Conservation (phyloP, 305 asterid species). For the Fraxinus platypoda region DNA sequence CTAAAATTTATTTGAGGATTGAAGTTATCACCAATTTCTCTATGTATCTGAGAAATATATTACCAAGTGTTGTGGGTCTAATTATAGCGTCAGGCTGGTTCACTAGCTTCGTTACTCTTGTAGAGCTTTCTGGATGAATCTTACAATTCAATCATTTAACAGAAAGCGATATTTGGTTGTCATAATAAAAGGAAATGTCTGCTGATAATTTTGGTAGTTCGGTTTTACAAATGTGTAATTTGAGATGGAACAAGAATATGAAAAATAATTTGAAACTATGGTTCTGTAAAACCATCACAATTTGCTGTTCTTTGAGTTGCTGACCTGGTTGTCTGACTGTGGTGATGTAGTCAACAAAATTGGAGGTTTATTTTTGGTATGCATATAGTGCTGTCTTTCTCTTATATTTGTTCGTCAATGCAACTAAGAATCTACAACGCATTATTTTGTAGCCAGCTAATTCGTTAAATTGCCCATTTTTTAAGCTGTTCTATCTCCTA, state of each 20-base stretch:
- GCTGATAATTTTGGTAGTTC: constrained; percentile 3
- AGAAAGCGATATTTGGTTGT: constrained; percentile 1
- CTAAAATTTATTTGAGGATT: constrained; percentile 16
- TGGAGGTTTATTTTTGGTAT: background rate
- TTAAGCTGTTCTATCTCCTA: background rate
- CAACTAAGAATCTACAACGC: background rate
- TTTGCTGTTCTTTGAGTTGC: background rate
- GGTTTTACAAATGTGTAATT: constrained; percentile 6
- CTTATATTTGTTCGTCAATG: background rate
- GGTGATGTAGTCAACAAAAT: background rate
- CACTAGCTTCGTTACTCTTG: background rate
- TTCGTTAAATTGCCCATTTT: background rate
- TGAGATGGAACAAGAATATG: constrained; percentile 1
- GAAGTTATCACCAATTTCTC: background rate
- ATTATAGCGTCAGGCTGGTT: background rate
- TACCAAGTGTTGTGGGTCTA: background rate
- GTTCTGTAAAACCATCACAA: constrained; percentile 3
- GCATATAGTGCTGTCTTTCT: background rate
- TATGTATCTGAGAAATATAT: background rate
- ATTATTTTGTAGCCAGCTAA: background rate
- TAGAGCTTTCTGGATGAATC: constrained; percentile 3
- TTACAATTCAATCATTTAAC: constrained; percentile 7
- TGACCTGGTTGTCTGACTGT: background rate
- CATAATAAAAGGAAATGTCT: background rate
- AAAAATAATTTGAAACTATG: background rate